Base-by-base conservation (phyloP, 148 eudicot genomes). In the Rhododendron ferrugineum region DNA sequence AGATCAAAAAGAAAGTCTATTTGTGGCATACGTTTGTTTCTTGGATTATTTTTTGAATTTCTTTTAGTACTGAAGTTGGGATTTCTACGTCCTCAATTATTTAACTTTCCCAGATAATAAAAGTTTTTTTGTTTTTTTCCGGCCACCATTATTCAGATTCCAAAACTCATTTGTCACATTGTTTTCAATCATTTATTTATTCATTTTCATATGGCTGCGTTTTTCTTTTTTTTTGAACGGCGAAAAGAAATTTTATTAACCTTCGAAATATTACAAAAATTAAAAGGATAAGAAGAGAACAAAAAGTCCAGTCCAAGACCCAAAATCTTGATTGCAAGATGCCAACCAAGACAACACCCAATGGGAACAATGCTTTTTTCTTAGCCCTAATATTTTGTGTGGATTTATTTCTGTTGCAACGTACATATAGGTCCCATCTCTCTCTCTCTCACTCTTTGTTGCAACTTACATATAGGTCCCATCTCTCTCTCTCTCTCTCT, bases 351-450 rank as follows among this genome's bases (percentile, higher is more conserved):
- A n/a, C n/a, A n/a, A n/a, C n/a, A n/a, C n/a, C n/a, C n/a, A n/a
- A n/a, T n/a, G n/a, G n/a, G n/a, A n/a, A n/a, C n/a, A n/a, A n/a
- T n/a, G n/a, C n/a, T n/a, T 79, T 80, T 83, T 79, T 56, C 50
- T 84, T 50, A 40, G 88, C 86, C 81, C 74, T 78, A 54, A 20
- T 77, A 62, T 66, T 85, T 83, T 89, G 84, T 87, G 89, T 88
- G 89, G 87, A 82, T 90, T 88, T 86, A 85, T 82, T 86, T 86
- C 86, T 88, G 62, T 37, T 75, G 76, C 87, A 84, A 75, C 86
- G 62, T 36, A 56, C 72, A 11, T 44, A 80, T 87, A 80, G 89
- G 91, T 54, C 89, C 91, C 90, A 89, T 84, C 50, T 70, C 40
- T 70, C 75, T 70, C 70, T 64, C 68, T 82, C 70, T 74, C 80